Evolutionary conservation across 177 flowering plant genomes (phyloP).

Genomic region (Vitis hybrid): DNA sequence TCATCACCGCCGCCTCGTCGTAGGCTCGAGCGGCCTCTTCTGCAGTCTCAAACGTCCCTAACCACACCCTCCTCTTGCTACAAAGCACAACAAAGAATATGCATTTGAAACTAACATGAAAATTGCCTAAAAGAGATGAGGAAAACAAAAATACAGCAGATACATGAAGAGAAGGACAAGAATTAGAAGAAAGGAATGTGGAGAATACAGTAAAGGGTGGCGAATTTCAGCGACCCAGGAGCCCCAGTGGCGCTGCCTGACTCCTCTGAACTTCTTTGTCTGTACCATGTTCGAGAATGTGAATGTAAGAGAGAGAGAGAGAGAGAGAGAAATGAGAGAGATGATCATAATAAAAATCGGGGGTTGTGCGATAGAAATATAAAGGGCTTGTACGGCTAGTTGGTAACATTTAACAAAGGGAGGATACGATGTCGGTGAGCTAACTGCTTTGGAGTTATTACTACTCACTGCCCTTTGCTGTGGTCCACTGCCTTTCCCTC

Average conservation of each 20-base stretch:
- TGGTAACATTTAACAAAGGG: too few species aligned
- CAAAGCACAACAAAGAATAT: not conserved
- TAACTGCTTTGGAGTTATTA: too few species aligned
- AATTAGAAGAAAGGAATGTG: not conserved
- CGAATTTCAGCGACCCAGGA: constrained; percentile 97
- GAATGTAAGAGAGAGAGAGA: too few species aligned
- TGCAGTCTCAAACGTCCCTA: constrained; percentile 90
- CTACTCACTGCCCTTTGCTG: too few species aligned
- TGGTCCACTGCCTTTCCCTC: too few species aligned
- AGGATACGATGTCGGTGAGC: too few species aligned
- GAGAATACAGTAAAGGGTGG: constrained; percentile 73
- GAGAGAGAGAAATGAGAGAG: too few species aligned
- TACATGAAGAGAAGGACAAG: not conserved
- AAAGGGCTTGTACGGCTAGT: too few species aligned
- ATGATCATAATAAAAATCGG: too few species aligned
- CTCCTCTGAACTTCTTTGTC: constrained; percentile 90
- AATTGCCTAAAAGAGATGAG: not conserved
- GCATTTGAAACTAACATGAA: too few species aligned
- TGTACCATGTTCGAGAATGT: constrained; percentile 50
- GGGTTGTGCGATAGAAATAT: too few species aligned
- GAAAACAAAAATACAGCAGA: not conserved
- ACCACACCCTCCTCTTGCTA: constrained; percentile 97
- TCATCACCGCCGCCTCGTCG: constrained; percentile 84
- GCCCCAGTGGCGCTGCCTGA: constrained; percentile 97
- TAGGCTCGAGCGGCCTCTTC: constrained; percentile 93